Base-by-base conservation (phyloP, 2,329 filamentous ascomycete species). In the Aureobasidium vineae region DNA sequence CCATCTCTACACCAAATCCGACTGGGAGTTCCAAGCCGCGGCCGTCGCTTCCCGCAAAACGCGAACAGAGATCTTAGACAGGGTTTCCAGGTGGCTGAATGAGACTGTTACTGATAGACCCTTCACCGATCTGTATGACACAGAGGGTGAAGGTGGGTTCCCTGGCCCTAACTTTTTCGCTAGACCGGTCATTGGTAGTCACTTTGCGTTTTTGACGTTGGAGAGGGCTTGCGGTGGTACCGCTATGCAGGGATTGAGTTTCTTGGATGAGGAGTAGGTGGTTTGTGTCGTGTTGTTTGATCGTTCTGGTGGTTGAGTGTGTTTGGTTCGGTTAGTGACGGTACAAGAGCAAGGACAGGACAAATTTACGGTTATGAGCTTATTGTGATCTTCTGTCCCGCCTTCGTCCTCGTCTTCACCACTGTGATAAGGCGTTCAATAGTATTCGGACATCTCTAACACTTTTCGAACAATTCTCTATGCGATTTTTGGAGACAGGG, bases 11-110 rank as follows among this genome's bases (percentile, higher is more conserved):
- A 89, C 91, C 40, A 96, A 96, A 79, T 92, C 89, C 36, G 92
- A 96, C 78, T 96, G 92, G 92, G 89, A 95, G 72, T 92, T 96
- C 75, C 93, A 95, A 76, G 90, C 91, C 0, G 91, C 92, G 54
- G 90, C 91, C 1, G 89, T 96, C 5, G 86, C 90, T 4, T 87
- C 86, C 71, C 84, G 85, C 74, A 79, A 83, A 67, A 89, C 90
- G 1, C 84, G 91, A 64, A 82, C 83, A 2, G 86, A 90, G 74
- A 92, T 96, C 60, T 79, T 95, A 41, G 83, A 91, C 68, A 85
- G 86, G 21, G 88, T 95, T 47, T 90, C 90, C 0, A 80, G 80
- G 66, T 96, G 92, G 92, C 82, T 96, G 67, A 96, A 95, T 73
- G 90, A 96, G 78, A 96, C 91, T 0, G 81, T 78, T 21, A 93